Evolutionary conservation across 2,329 filamentous ascomycete genomes (phyloP).

Genomic region (Ceratocystis variospora): DNA sequence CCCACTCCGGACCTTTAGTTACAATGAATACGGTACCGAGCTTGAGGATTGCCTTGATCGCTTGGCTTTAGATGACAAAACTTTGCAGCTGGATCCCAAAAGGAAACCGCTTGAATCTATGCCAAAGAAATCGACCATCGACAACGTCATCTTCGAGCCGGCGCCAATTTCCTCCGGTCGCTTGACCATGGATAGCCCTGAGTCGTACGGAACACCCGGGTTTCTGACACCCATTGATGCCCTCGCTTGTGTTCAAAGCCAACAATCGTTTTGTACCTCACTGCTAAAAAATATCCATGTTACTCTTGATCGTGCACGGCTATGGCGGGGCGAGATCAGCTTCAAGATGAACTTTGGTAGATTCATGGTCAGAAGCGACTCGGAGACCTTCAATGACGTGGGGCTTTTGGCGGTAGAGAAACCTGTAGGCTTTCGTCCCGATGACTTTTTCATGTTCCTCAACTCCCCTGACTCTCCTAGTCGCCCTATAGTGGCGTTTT

Average conservation of each 20-base stretch:
- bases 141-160: neutral
- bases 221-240: neutral
- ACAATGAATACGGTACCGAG: neutral
- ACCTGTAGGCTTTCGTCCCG: neutral
- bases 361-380: neutral
- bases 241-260: neutral
- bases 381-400: neutral
- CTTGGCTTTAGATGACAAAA: neutral
- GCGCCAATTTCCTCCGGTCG: neutral
- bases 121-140: neutral
- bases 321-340: conserved; percentile 4
- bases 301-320: neutral
- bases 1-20: neutral
- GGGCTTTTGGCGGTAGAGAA: neutral
- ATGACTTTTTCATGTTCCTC: neutral
- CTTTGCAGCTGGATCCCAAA: too few relatives aligned
- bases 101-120: neutral
- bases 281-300: neutral
- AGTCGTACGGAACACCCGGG: neutral
- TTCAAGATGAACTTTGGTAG: conserved; percentile 6
- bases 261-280: neutral
- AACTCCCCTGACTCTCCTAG: neutral
- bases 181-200: neutral
- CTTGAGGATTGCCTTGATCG: neutral
- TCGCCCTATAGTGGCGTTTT: neutral